Evolutionary conservation across 116 monocot species (phyloP).

Genomic region (Cymodocea nodosa): DNA sequence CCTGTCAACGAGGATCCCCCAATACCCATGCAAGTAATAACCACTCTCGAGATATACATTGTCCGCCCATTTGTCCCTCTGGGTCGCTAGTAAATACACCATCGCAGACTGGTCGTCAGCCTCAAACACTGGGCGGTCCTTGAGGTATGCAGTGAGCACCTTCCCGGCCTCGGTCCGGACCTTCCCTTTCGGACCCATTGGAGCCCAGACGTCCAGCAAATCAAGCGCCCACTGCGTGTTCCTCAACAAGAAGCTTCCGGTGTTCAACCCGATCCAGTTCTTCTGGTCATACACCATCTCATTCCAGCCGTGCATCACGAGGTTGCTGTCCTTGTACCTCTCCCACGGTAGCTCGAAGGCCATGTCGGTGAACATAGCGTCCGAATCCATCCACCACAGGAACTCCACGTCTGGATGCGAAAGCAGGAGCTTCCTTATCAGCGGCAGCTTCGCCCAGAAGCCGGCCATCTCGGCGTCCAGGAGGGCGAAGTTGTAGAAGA

Average conservation of each 20-base stretch:
- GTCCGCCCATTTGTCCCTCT: constrained; percentile 41
- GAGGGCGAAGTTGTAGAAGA: constrained; percentile 68
- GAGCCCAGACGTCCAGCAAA: constrained; percentile 77
- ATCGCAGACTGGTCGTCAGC: constrained; percentile 84
- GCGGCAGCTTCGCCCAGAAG: constrained; percentile 68
- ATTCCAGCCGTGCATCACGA: constrained; percentile 85
- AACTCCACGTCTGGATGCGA: constrained; percentile 67
- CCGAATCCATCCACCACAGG: constrained; percentile 91
- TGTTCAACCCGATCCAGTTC: constrained; percentile 94
- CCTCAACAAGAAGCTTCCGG: constrained; percentile 66
- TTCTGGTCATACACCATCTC: constrained; percentile 85
- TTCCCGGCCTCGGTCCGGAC: constrained; percentile 61
- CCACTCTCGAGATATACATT: constrained; percentile 71
- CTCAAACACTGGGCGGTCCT: constrained; percentile 77
- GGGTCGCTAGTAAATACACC: constrained; percentile 58
- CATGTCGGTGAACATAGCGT: constrained; percentile 98
- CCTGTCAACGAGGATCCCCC: constrained; percentile 67
- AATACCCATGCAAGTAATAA: constrained; percentile 76
- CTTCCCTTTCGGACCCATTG: constrained; percentile 73
- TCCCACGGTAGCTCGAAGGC: constrained; percentile 89
- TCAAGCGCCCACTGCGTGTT: constrained; percentile 83
- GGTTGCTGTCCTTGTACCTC: constrained; percentile 47
- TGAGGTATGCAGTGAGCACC: constrained; percentile 43
- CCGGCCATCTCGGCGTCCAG: constrained; percentile 70
- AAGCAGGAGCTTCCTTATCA: constrained; percentile 49